phyloP scores from a whole-genome alignment of 116 monocot genomes.

The Zostera marina region DNA sequence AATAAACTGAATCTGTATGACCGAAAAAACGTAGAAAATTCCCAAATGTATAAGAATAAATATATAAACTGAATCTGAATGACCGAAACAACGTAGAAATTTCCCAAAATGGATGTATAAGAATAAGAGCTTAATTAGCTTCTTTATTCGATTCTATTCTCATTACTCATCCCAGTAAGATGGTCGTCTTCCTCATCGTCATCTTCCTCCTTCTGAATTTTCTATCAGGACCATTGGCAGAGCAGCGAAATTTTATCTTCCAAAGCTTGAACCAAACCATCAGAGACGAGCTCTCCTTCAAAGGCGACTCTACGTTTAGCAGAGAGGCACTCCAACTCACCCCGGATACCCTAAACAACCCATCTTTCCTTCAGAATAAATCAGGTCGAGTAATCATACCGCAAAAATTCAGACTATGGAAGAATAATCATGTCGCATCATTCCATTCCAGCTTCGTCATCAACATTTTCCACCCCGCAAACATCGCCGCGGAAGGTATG shows the following conservation, averaged over 20 bases:
- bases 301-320: conserved; percentile 1
- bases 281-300: not conserved
- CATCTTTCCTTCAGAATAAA: conserved; percentile 24
- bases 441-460: conserved; percentile 17
- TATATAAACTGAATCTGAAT: too few relatives aligned
- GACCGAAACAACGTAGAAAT: too few relatives aligned
- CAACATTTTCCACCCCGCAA: conserved; percentile 5
- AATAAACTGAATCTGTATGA: too few relatives aligned
- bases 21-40: too few relatives aligned
- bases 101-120: too few relatives aligned
- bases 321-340: conserved; percentile 65
- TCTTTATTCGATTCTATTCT: too few relatives aligned
- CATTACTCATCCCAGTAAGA: not conserved
- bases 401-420: conserved; percentile 31
- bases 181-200: conserved; percentile 3
- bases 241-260: conserved; percentile 7
- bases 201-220: conserved; percentile 7
- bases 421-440: conserved; percentile 3
- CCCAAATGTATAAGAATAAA: too few relatives aligned
- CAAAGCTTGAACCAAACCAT: not conserved
- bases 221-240: not conserved
- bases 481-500: conserved; percentile 42
- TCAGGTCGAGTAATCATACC: conserved; percentile 49
- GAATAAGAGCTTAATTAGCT: too few relatives aligned
- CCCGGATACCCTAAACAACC: conserved; percentile 28